phyloP scores from a whole-genome alignment of 192 early-diverging fungal genomes.

The Neocallimastix lanati region DNA sequence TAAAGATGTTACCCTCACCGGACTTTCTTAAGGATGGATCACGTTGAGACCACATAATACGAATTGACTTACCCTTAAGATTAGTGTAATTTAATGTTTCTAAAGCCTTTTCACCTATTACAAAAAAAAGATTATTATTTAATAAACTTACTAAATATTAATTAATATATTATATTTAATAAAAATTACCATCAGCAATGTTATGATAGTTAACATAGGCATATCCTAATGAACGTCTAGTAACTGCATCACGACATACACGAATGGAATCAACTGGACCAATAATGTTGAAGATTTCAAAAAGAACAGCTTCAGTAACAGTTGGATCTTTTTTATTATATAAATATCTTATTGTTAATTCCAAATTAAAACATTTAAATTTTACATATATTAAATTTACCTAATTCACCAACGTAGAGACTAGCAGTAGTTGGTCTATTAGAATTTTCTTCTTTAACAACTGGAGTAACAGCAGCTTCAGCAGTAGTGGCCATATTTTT shows the following conservation, averaged over 20 bases:
- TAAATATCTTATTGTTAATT: no score
- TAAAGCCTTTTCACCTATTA: constrained; percentile 66
- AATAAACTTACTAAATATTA: background rate
- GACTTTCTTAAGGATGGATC: constrained; percentile 84
- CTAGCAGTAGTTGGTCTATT: constrained; percentile 18
- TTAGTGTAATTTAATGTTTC: constrained; percentile 87
- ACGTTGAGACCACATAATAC: constrained; percentile 99
- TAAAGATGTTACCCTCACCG: constrained; percentile 94
- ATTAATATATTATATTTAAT: background rate
- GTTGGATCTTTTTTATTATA: constrained; percentile 50
- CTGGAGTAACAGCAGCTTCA: background rate
- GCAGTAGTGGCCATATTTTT: background rate
- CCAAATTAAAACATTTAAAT: no score
- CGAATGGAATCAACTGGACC: constrained; percentile 92
- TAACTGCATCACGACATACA: constrained; percentile 94
- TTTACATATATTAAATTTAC: constrained; percentile 5
- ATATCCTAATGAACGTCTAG: constrained; percentile 87
- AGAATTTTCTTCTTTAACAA: background rate
- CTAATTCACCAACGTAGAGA: constrained; percentile 92
- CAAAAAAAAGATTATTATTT: constrained; percentile 1
- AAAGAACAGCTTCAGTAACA: constrained; percentile 93
- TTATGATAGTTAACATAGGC: constrained; percentile 98
- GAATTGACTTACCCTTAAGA: constrained; percentile 85
- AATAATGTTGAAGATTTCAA: constrained; percentile 89
- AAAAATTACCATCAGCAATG: constrained; percentile 43